Conservation (phyloP, 441 rosid species). For the Metrosideros polymorpha region DNA sequence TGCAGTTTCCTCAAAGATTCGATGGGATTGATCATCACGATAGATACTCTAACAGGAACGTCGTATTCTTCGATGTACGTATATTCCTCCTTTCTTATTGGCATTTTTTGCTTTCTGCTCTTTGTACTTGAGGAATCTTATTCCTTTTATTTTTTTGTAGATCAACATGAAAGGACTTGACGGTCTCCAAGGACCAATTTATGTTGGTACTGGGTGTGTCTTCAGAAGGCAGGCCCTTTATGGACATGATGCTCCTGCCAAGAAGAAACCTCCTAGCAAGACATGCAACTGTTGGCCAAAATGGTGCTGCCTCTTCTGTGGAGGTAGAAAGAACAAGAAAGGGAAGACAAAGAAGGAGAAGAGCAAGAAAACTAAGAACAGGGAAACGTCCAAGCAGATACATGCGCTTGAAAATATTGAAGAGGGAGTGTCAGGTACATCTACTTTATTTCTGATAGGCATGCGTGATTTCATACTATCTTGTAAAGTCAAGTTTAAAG, state of each 20-base stretch:
- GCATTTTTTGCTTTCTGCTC: background rate
- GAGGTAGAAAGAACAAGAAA: background rate
- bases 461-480: background rate
- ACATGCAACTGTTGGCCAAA: constrained; percentile 1
- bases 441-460: background rate
- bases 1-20: constrained; percentile 87
- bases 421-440: background rate
- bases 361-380: constrained; percentile 19
- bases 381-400: constrained; percentile 4
- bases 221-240: constrained; percentile 83
- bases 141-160: background rate
- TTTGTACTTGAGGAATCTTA: background rate
- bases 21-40: constrained; percentile 88
- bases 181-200: constrained; percentile 86
- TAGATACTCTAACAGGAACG: constrained; percentile 84
- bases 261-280: background rate
- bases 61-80: constrained; percentile 74
- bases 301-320: background rate
- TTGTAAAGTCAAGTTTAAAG: background rate
- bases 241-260: constrained; percentile 64
- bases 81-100: background rate
- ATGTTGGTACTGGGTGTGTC: constrained; percentile 88
- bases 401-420: background rate
- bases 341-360: constrained; percentile 3
- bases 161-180: constrained; percentile 78